A percentile compares a stretch with the other conserved stretches of the same genome.
Conservation (phyloP, 78 protist genomes). For the Cavenderia fasciculata region DNA sequence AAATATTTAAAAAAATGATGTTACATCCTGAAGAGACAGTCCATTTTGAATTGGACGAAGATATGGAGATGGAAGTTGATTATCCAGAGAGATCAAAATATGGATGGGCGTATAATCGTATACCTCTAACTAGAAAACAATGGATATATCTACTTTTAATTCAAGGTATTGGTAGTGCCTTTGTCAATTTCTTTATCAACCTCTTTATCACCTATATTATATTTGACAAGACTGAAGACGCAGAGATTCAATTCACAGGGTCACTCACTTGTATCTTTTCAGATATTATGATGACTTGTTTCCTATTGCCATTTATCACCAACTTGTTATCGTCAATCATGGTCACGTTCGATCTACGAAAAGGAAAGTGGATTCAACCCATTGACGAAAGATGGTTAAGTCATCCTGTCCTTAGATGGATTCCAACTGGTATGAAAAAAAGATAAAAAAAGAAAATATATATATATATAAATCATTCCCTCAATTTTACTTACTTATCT, state of each 20-base stretch:
- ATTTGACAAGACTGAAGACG: slow-evolving; percentile 8
- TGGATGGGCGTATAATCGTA: slow-evolving; percentile 59
- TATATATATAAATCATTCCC: not conserved
- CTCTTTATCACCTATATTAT: slow-evolving; percentile 50
- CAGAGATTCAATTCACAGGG: not conserved
- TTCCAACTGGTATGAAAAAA: slow-evolving; percentile 45
- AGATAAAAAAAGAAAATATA: not conserved
- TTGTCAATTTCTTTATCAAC: slow-evolving; percentile 43
- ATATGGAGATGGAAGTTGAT: slow-evolving; percentile 5
- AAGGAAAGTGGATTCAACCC: slow-evolving; percentile 48
- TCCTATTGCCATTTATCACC: slow-evolving; percentile 3
- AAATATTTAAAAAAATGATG: not conserved
- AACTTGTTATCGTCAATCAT: not conserved
- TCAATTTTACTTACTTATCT: not conserved
- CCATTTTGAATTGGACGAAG: not conserved
- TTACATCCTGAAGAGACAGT: not conserved
- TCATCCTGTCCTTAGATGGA: slow-evolving; percentile 13
- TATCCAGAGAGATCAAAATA: slow-evolving; percentile 43
- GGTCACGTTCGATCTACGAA: slow-evolving; percentile 38
- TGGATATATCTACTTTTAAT: slow-evolving; percentile 35
- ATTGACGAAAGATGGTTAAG: slow-evolving; percentile 56
- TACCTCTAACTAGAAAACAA: slow-evolving; percentile 29
- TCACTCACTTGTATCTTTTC: slow-evolving; percentile 39
- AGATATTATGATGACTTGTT: slow-evolving; percentile 28
- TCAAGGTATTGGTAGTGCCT: slow-evolving; percentile 9